Percentiles rank a stretch among this genome's conserved stretches.
These are phyloP conservation scores for Candolleomyces aberdarensis DNA, from an alignment of 768 basidiomycete genomes.

Conservation along the genomic window DNA sequence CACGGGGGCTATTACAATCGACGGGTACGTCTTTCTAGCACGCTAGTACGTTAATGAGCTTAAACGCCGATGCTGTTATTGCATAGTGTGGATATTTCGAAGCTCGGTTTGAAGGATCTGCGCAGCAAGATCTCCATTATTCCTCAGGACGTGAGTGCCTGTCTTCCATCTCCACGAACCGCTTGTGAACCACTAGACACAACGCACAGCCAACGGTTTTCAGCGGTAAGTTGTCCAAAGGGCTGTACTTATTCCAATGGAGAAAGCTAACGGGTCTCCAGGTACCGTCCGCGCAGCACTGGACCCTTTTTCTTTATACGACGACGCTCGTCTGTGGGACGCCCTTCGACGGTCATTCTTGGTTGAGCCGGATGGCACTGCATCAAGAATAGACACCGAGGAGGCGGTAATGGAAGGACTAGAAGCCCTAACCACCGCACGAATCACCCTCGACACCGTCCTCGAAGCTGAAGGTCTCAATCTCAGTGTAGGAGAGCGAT, in stretches of 20 bases:
- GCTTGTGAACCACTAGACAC: no score
- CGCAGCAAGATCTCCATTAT: slow-evolving; percentile 61
- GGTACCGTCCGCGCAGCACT: slow-evolving; percentile 57
- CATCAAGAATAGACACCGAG: slow-evolving; percentile 41
- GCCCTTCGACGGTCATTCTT: slow-evolving; percentile 61
- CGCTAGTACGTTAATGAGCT: not conserved
- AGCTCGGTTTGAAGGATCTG: slow-evolving; percentile 63
- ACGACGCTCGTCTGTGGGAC: slow-evolving; percentile 66
- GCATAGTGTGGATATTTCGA: slow-evolving; percentile 57
- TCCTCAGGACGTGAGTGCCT: slow-evolving; percentile 56
- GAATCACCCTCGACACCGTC: slow-evolving; percentile 66
- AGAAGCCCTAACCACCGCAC: slow-evolving; percentile 10
- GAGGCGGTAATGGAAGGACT: slow-evolving; percentile 29
- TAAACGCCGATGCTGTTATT: slow-evolving; percentile 13
- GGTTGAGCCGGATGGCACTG: slow-evolving; percentile 21
- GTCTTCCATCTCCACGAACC: not conserved
- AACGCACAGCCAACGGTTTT: no score
- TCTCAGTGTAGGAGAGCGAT: slow-evolving; percentile 68
- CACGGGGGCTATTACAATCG: slow-evolving; percentile 59
- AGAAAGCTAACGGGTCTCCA: slow-evolving; percentile 12
- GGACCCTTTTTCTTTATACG: slow-evolving; percentile 59
- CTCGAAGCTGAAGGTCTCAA: slow-evolving; percentile 78
- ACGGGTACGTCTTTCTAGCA: slow-evolving; percentile 39
- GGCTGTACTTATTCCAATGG: not conserved
- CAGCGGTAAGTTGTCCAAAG: no score